Evolutionary conservation across 2,329 filamentous ascomycete genomes (phyloP), one percentile per base, ranked within the genome.

Genomic region (Arachnomyces sp.): DNA sequence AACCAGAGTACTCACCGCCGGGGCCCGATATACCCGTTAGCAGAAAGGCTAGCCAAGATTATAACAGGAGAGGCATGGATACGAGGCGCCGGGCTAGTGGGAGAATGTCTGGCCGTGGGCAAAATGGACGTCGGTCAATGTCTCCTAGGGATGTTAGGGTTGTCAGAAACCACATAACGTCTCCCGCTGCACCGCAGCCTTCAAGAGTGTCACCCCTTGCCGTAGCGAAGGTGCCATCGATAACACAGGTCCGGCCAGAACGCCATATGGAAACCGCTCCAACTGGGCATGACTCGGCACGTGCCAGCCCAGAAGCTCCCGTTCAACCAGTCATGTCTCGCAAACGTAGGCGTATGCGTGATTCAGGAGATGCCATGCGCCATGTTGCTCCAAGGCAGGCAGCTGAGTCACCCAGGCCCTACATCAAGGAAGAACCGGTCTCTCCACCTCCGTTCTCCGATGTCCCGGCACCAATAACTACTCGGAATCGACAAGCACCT

Each of bases 111-210:
- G 52, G 66, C 55, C 56, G 58, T 60, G 49, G 57, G 54, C 55
- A 61, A 56, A 55, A 67, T 52, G 47, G 61, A 56, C 51, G 68
- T 60, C 49, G 65, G 13, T 51, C 54, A 31, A 38, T 50, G 16
- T 42, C 28, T 60, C 68, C 31, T 21, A 57, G 63, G 39, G 63
- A 75, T 38, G 74, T 82, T 46, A 78, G 80, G 38, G 67, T 89
- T 43, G 72, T 89, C 52, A 78, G 80, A 55, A 81, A 80, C 51
- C 82, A 88, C 57, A 81, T 89, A 52, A 76, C 80, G 37, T 81
- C 80, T 28, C 83, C 82, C 31, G 66, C 82, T 55, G 85, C 85
- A 38, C 84, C 86, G 17, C 84, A 86, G 54, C 84, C 86, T 39
- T 79, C 80, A 36, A 82, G 85, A 55, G 78, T 78, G 16, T 77